A percentile compares a stretch with the other conserved stretches of the same genome.
phyloP scores from a whole-genome alignment of 1,139 yeast species.

The Nadsonia starkeyi-henricii region DNA sequence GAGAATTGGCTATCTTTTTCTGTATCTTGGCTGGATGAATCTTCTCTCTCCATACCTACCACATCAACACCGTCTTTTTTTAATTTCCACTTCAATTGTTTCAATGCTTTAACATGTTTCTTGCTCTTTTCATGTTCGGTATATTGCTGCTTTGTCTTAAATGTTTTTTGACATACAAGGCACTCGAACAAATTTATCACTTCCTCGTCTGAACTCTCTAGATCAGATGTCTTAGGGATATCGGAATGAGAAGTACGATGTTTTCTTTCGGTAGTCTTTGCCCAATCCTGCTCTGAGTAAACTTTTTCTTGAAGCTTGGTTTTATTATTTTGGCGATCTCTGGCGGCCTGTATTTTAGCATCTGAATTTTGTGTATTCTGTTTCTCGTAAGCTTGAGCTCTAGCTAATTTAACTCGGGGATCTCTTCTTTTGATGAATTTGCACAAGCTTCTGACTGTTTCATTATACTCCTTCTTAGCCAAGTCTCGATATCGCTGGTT shows the following conservation, averaged over 20 bases:
- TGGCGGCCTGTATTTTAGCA: constrained; percentile 38
- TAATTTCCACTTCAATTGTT: constrained; percentile 64
- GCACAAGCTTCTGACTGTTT: constrained; percentile 61
- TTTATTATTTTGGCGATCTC: constrained; percentile 32
- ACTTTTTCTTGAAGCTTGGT: constrained; percentile 19
- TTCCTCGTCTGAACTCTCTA: constrained; percentile 14
- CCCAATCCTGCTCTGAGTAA: constrained; percentile 76
- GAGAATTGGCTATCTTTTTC: too few species aligned
- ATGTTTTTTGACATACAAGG: constrained; percentile 67
- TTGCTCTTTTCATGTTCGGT: constrained; percentile 65
- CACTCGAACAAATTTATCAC: constrained; percentile 52
- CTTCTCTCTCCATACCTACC: constrained; percentile 40
- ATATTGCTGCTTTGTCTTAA: constrained; percentile 70
- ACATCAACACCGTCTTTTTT: constrained; percentile 63
- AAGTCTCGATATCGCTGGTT: constrained; percentile 70
- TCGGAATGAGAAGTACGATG: constrained; percentile 16
- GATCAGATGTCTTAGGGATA: constrained; percentile 1
- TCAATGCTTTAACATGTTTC: constrained; percentile 55
- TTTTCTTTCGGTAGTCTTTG: constrained; percentile 33
- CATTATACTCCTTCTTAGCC: constrained; percentile 75
- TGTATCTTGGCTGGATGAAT: too few species aligned
- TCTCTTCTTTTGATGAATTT: constrained; percentile 65
- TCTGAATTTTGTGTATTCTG: constrained; percentile 38
- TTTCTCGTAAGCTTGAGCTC: constrained; percentile 13
- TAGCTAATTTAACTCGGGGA: constrained; percentile 43